phyloP scores from a whole-genome alignment of 2,329 filamentous ascomycete species.

The Cladosporium oxysporum region DNA sequence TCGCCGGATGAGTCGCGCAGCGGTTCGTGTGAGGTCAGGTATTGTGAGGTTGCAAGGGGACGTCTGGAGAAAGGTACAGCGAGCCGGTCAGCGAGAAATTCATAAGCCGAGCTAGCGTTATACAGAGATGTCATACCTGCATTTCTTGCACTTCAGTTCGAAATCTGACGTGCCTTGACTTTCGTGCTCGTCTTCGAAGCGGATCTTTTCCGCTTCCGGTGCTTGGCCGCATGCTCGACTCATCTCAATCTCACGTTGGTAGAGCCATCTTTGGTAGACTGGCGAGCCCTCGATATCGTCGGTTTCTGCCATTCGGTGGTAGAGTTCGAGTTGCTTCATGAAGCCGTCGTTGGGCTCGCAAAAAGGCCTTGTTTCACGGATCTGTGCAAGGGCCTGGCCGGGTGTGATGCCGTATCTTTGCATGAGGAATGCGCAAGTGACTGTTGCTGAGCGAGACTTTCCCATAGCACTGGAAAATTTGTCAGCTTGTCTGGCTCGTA shows the following conservation, averaged over 20 bases:
- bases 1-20: constrained; percentile 21
- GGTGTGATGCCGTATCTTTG: constrained; percentile 53
- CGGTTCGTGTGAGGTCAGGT: constrained; percentile 64
- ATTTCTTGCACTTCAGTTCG: constrained; percentile 87
- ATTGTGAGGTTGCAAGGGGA: constrained; percentile 64
- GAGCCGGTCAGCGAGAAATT: neutral
- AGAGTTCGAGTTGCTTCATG: constrained; percentile 83
- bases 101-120: neutral
- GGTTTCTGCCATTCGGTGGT: constrained; percentile 71
- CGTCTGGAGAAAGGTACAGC: constrained; percentile 46
- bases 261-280: constrained; percentile 78
- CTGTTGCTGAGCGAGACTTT: constrained; percentile 86
- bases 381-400: constrained; percentile 66
- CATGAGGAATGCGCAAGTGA: constrained; percentile 83
- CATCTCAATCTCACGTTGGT: constrained; percentile 64
- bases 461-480: constrained; percentile 76
- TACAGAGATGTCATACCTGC: constrained; percentile 59
- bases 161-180: constrained; percentile 44
- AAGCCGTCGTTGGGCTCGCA: constrained; percentile 92
- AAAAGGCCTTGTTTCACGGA: constrained; percentile 71
- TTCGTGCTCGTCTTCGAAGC: constrained; percentile 73
- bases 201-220: constrained; percentile 71
- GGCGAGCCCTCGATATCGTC: constrained; percentile 67
- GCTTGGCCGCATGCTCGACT: constrained; percentile 75
- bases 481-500: neutral